phyloP scores from a whole-genome alignment of 306 rosid species.

The Canavalia ensiformis region DNA sequence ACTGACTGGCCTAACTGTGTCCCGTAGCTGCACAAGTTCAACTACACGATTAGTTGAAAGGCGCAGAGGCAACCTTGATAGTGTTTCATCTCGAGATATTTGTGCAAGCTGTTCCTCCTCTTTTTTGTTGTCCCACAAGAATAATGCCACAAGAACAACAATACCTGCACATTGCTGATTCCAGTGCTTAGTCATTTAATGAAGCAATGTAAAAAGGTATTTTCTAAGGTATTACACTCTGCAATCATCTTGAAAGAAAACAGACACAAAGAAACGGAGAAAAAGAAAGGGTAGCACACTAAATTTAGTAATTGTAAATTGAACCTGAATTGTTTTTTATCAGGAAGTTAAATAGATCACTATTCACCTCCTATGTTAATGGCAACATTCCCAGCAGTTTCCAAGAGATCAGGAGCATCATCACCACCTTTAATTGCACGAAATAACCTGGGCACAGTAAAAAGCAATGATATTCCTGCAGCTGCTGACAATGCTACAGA shows the following conservation, averaged over 20 bases:
- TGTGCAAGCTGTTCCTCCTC: slow-evolving; percentile 95
- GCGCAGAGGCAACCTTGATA: slow-evolving; percentile 94
- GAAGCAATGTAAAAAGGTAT: slow-evolving; percentile 47
- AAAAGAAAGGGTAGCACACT: slow-evolving; percentile 2
- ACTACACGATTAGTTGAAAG: slow-evolving; percentile 95
- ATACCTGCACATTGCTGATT: slow-evolving; percentile 89
- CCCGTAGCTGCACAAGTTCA: slow-evolving; percentile 97
- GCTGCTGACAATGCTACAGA: slow-evolving; percentile 85
- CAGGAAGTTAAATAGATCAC: slow-evolving; percentile 44
- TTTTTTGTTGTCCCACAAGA: slow-evolving; percentile 95
- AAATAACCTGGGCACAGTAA: slow-evolving; percentile 77
- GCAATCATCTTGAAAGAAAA: slow-evolving; percentile 30
- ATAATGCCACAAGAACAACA: slow-evolving; percentile 75
- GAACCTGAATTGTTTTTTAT: slow-evolving; percentile 42
- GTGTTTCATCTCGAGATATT: slow-evolving; percentile 84
- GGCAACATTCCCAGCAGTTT: slow-evolving; percentile 91
- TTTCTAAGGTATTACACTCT: slow-evolving; percentile 14
- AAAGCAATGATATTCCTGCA: slow-evolving; percentile 85
- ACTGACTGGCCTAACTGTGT: slow-evolving; percentile 92
- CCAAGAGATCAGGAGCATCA: slow-evolving; percentile 85
- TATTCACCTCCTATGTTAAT: slow-evolving; percentile 87
- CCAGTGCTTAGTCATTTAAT: slow-evolving; percentile 69
- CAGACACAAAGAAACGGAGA: slow-evolving; percentile 6
- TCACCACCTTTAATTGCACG: slow-evolving; percentile 82
- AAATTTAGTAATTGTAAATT: slow-evolving; percentile 29